These are phyloP conservation scores for Brassica cretica DNA, from an alignment of 345 rosid species.

Conservation along the genomic window DNA sequence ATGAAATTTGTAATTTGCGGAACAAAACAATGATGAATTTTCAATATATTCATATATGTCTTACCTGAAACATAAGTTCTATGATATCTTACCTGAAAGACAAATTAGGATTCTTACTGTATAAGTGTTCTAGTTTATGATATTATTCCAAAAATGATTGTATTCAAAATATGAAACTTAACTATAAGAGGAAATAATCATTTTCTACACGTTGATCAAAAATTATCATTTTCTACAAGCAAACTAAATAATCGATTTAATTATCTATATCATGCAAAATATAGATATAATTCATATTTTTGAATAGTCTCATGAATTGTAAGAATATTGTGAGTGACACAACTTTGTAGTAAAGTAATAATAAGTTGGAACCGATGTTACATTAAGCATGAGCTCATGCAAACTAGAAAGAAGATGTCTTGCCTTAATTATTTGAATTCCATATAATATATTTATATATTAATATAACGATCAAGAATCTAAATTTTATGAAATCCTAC, in stretches of 20 bases:
- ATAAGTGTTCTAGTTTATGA: background rate
- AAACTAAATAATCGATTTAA: background rate
- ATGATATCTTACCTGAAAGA: background rate
- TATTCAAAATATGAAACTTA: background rate
- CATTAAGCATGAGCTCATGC: conserved; percentile 29
- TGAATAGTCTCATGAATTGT: background rate
- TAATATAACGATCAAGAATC: conserved; percentile 1
- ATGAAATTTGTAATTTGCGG: background rate
- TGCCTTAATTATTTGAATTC: conserved; percentile 9
- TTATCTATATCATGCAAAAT: background rate
- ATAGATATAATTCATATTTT: background rate
- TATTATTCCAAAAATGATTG: background rate
- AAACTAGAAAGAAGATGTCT: conserved; percentile 9
- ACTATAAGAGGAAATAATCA: background rate
- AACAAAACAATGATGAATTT: background rate
- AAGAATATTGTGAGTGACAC: background rate
- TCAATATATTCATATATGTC: background rate
- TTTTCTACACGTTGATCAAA: background rate
- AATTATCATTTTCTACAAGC: background rate
- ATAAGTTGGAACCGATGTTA: conserved; percentile 8
- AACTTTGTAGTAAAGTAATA: background rate
- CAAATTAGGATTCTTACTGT: background rate
- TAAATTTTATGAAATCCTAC: conserved; percentile 27
- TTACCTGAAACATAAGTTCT: background rate
- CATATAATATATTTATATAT: background rate